A percentile compares a stretch with the other conserved stretches of the same genome.
phyloP scores from a whole-genome alignment of 2,329 filamentous ascomycete genomes.

The Aspergillus texensis region DNA sequence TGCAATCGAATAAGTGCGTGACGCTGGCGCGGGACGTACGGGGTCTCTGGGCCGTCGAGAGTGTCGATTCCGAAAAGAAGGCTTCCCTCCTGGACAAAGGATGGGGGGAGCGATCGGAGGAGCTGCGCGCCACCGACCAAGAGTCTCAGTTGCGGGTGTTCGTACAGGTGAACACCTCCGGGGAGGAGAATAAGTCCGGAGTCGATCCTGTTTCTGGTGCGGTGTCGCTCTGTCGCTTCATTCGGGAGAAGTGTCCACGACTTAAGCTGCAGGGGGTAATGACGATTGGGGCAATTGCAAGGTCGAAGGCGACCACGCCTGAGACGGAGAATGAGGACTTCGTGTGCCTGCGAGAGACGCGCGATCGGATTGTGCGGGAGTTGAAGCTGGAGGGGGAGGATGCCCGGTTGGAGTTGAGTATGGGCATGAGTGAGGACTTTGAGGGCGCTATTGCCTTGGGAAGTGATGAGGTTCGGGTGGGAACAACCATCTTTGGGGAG shows the following conservation, averaged over 20 bases:
- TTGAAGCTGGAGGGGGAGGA: conserved; percentile 53
- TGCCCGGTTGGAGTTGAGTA: conserved; percentile 79
- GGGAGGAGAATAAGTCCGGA: conserved; percentile 83
- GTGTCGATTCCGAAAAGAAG: conserved; percentile 86
- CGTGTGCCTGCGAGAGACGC: conserved; percentile 64
- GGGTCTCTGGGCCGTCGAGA: conserved; percentile 89
- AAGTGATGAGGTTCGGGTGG: conserved; percentile 86
- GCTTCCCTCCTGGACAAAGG: conserved; percentile 78
- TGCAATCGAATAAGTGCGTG: conserved; percentile 94
- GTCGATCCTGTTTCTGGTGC: conserved; percentile 64
- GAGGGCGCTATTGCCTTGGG: conserved; percentile 83
- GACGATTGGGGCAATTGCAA: conserved; percentile 94
- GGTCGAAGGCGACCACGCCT: conserved; percentile 71
- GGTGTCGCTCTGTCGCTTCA: conserved; percentile 68
- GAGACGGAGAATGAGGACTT: conserved; percentile 95
- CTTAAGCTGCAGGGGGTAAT: conserved; percentile 81
- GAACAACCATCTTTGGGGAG: conserved; percentile 90
- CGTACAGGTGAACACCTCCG: conserved; percentile 94
- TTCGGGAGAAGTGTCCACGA: conserved; percentile 71
- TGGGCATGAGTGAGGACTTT: conserved; percentile 98
- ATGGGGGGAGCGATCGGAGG: conserved; percentile 58
- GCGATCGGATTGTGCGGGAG: conserved; percentile 69
- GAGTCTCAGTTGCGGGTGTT: conserved; percentile 67
- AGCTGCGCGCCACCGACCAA: conserved; percentile 37
- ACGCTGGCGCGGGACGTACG: conserved; percentile 78